Evolutionary conservation across 371 early-diverging fungal species (phyloP), one percentile per base, ranked within the genome.

Genomic region (Mortierella polycephala): DNA sequence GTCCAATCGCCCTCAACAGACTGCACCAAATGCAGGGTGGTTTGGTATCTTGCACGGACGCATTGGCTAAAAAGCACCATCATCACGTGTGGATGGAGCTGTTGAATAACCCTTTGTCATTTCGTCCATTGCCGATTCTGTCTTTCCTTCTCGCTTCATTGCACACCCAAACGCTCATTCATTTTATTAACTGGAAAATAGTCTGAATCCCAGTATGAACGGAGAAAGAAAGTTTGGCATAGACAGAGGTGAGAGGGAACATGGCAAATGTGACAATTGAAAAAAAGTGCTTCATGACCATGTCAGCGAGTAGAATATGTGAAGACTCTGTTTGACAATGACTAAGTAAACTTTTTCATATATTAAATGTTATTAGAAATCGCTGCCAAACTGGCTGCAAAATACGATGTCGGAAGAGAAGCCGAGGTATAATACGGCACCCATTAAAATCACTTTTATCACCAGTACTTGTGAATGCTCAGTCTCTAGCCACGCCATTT

Each of bases 351-450:
- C 20, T 13, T 40, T 41, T 39, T 18, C 56, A 37, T 53, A 9
- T 20, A 9, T 14, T 55, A n/a, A 49, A 1, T 42, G 16, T 23
- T 40, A 42, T 13, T 65, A 87, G 90, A 90, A 66, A 85, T 90
- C 60, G 83, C 83, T 57, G 85, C 85, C 14, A 87, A 83, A 72
- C 80, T 88, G 13, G 86, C 82, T 30, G 82, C 84, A n/a, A 89
- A 89, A 71, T 89, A 89, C 66, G 87, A 87, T 13, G 77, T 84
- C 20, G 84, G 84, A 64, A 82, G 85, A n/a, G 90, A 90, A 62
- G 82, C 69, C 12, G 57, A 79, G 69, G 79, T 79, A 79, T 46
- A 45, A 47, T 40, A 16, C 12, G 7, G 18, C 20, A 16, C n/a
- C 8, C 23, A 20, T 37, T 18, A 60, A 40, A 40, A 18, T 49